phyloP scores from a whole-genome alignment of 495 filamentous ascomycete genomes.

The Clohesyomyces aquaticus region DNA sequence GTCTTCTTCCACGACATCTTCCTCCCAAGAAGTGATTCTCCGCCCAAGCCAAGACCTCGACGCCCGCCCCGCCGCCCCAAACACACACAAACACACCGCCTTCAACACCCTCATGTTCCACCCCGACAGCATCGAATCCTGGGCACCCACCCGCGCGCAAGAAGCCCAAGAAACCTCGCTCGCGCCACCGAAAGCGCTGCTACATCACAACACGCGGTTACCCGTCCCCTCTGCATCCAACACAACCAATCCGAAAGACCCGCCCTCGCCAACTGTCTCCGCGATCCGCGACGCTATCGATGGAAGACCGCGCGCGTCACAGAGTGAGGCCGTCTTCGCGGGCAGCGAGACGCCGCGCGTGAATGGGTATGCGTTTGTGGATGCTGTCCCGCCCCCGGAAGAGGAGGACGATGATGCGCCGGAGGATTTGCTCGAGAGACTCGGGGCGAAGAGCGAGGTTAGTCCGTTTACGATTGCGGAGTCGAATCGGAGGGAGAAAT shows the following conservation, averaged over 20 bases:
- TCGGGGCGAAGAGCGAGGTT: conserved; percentile 64
- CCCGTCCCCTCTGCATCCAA: conserved; percentile 45
- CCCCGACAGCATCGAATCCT: conserved; percentile 73
- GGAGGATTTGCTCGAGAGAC: conserved; percentile 42
- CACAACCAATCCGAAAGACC: conserved; percentile 36
- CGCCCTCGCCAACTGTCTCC: conserved; percentile 70
- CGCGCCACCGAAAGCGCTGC: conserved; percentile 74
- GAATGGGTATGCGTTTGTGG: conserved; percentile 92
- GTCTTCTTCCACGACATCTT: conserved; percentile 34
- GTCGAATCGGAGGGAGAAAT: conserved; percentile 74
- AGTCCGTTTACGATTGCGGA: conserved; percentile 85
- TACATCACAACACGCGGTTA: conserved; percentile 82
- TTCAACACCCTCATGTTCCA: conserved; percentile 89
- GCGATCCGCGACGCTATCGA: conserved; percentile 85
- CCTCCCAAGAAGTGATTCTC: conserved; percentile 17
- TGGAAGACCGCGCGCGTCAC: conserved; percentile 65
- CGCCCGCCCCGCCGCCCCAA: conserved; percentile 74
- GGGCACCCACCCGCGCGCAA: conserved; percentile 66
- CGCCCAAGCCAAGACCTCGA: conserved; percentile 58
- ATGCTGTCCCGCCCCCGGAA: conserved; percentile 59
- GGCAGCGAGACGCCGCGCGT: conserved; percentile 83
- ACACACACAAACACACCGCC: conserved; percentile 72
- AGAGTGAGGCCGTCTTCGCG: conserved; percentile 66
- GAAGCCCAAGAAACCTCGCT: conserved; percentile 69
- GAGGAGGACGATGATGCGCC: conserved; percentile 42